Conservation (phyloP, 2,329 filamentous ascomycete genomes). For the Talaromyces sp. region DNA sequence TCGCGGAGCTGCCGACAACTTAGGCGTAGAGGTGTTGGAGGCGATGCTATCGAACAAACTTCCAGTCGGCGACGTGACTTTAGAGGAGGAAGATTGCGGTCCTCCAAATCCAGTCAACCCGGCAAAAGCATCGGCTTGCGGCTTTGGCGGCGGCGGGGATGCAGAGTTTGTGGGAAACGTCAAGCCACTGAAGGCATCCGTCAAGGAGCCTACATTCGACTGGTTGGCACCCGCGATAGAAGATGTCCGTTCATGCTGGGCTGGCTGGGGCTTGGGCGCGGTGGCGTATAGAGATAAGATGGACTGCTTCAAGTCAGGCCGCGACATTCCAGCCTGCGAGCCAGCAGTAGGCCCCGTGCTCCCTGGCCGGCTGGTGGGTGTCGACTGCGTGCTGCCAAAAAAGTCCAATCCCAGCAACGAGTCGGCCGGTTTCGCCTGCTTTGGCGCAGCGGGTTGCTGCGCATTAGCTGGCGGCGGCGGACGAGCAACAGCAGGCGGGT, state of each 20-base stretch:
- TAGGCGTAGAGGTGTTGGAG: slow-evolving; percentile 55
- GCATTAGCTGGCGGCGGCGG: slow-evolving; percentile 57
- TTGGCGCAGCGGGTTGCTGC: slow-evolving; percentile 42
- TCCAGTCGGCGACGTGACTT: slow-evolving; percentile 50
- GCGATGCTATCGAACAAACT: slow-evolving; percentile 76
- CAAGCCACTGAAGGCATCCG: slow-evolving; percentile 73
- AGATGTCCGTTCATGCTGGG: slow-evolving; percentile 54
- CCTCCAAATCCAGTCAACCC: slow-evolving; percentile 53
- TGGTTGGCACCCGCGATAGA: slow-evolving; percentile 60
- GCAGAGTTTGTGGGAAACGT: slow-evolving; percentile 54
- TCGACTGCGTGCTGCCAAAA: slow-evolving; percentile 66
- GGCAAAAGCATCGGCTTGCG: slow-evolving; percentile 57
- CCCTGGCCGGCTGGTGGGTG: slow-evolving; percentile 70
- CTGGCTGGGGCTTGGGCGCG: slow-evolving; percentile 68
- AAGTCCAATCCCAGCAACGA: slow-evolving; percentile 92
- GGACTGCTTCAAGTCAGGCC: slow-evolving; percentile 93
- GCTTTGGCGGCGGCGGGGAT: slow-evolving; percentile 26
- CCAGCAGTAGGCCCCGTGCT: slow-evolving; percentile 66
- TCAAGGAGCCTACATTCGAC: slow-evolving; percentile 58
- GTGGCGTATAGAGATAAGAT: slow-evolving; percentile 93
- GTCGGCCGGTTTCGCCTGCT: slow-evolving; percentile 69
- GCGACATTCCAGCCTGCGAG: slow-evolving; percentile 60
- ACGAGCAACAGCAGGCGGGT: slow-evolving; percentile 53
- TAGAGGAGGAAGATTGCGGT: slow-evolving; percentile 40
- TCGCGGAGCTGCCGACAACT: slow-evolving; percentile 36